Evolutionary conservation across 192 early-diverging fungal species (phyloP).

Genomic region (Coemansia sp.): DNA sequence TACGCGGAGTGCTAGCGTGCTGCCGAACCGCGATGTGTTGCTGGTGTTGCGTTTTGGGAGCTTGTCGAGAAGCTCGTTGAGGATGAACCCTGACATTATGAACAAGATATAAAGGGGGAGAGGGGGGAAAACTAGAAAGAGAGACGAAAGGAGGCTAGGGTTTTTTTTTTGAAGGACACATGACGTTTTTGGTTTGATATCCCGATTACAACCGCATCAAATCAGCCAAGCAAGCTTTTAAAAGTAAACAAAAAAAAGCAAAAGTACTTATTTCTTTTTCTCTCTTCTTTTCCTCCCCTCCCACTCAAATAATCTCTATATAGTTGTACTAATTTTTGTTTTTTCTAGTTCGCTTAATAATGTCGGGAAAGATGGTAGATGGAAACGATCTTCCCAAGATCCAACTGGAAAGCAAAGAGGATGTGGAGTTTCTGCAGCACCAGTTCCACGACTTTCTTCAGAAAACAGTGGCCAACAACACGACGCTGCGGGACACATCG

Average conservation of each 20-base stretch:
- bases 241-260: too few species aligned
- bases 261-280: too few species aligned
- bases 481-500: conserved; percentile 31
- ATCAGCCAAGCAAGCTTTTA: too few species aligned
- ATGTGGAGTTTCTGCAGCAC: conserved; percentile 42
- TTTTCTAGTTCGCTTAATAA: not conserved
- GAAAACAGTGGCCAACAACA: conserved; percentile 25
- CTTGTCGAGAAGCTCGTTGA: conserved; percentile 36
- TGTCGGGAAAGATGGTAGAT: not conserved
- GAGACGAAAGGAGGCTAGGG: not conserved
- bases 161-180: not conserved
- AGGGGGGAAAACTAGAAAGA: not conserved
- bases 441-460: conserved; percentile 35
- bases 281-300: too few species aligned
- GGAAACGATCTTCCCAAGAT: conserved; percentile 47
- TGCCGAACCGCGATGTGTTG: conserved; percentile 21
- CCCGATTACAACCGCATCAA: too few species aligned
- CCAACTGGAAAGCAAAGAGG: conserved; percentile 54
- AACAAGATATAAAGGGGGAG: not conserved
- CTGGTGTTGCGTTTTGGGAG: conserved; percentile 14
- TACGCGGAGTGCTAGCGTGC: conserved; percentile 16
- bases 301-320: too few species aligned
- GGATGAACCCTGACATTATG: conserved; percentile 38
- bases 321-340: too few species aligned
- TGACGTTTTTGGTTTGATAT: too few species aligned